Evolutionary conservation across 2,329 filamentous ascomycete species (phyloP).

Genomic region (Colletotrichum tofieldiae): DNA sequence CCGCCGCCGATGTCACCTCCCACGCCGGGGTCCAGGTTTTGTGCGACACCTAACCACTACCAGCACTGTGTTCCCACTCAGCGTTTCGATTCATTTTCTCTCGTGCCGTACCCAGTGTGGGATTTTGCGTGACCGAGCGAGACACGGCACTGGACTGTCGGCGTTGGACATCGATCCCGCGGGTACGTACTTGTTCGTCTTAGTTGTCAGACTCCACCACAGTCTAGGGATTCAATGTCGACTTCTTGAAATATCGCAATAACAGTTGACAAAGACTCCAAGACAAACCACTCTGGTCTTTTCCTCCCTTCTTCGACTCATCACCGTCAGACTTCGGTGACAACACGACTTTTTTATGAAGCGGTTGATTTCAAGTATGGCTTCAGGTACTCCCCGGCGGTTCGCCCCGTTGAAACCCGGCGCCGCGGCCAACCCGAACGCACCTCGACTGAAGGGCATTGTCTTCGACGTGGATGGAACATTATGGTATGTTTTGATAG

Average conservation of each 20-base stretch:
- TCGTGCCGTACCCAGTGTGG: slow-evolving; percentile 1
- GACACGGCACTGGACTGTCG: background rate
- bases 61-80: slow-evolving; percentile 15
- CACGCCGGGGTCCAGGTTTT: slow-evolving; percentile 1
- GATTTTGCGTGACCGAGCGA: slow-evolving; percentile 17
- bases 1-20: slow-evolving; percentile 21
- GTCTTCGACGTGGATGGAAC: slow-evolving; percentile 98
- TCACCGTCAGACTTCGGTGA: background rate
- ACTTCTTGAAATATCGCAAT: slow-evolving; percentile 5
- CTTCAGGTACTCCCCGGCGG: slow-evolving; percentile 57
- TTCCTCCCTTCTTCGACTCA: background rate
- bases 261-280: background rate
- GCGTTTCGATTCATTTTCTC: background rate
- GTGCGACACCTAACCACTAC: slow-evolving; percentile 2
- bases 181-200: slow-evolving; percentile 14
- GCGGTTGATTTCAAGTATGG: slow-evolving; percentile 61
- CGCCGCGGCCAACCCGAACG: slow-evolving; percentile 49
- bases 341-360: slow-evolving; percentile 29
- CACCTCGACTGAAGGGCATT: slow-evolving; percentile 70
- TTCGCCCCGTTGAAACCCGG: slow-evolving; percentile 71
- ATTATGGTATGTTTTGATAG: slow-evolving; percentile 77
- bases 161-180: background rate
- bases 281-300: background rate
- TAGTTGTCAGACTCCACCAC: slow-evolving; percentile 8
- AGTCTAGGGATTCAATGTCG: slow-evolving; percentile 10